These are phyloP conservation scores for Cucurbita pepo DNA, from an alignment of 306 rosid genomes.

Conservation along the genomic window DNA sequence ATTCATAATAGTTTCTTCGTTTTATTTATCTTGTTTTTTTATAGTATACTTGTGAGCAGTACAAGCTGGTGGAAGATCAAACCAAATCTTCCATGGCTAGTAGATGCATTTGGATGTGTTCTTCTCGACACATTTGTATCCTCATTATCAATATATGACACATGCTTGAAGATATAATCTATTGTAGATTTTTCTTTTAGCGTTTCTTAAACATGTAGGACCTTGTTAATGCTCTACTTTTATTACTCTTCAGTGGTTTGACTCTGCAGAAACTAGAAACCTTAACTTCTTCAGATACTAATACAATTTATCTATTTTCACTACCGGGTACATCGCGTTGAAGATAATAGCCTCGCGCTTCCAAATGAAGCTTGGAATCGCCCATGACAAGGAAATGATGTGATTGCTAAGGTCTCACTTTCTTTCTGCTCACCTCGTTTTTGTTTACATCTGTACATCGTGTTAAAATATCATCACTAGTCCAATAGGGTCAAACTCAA, in stretches of 20 bases:
- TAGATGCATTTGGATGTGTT: constrained; percentile 76
- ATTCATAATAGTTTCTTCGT: not conserved
- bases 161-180: not conserved
- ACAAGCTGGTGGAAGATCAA: constrained; percentile 44
- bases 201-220: not conserved
- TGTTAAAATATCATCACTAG: no score
- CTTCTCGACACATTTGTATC: constrained; percentile 72
- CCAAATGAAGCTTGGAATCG: constrained; percentile 10
- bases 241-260: not conserved
- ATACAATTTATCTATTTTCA: constrained; percentile 44
- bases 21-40: not conserved
- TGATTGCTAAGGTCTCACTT: constrained; percentile 21
- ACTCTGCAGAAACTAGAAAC: not conserved
- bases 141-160: constrained; percentile 10
- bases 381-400: constrained; percentile 6
- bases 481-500: no score
- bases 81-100: constrained; percentile 88
- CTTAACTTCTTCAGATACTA: constrained; percentile 46
- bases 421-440: not conserved
- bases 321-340: constrained; percentile 1
- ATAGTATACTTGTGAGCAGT: constrained; percentile 62
- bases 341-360: not conserved
- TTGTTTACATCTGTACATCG: not conserved
- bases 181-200: not conserved
- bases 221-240: not conserved